These are phyloP conservation scores for Aspergillus sojae DNA, from an alignment of 2,329 filamentous ascomycete species.

Conservation along the genomic window DNA sequence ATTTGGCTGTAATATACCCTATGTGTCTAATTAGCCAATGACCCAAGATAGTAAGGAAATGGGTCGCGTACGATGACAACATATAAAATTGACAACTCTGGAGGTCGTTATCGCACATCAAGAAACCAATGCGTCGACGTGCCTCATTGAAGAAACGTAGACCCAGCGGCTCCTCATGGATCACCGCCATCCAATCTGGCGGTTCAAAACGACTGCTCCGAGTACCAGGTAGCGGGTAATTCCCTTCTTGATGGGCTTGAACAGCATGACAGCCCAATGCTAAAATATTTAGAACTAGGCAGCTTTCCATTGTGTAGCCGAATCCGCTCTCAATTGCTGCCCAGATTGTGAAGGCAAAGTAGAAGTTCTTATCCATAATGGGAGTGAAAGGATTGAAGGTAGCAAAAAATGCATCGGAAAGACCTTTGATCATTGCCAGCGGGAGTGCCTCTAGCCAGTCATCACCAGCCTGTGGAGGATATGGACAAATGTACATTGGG, in stretches of 20 bases:
- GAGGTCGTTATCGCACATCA: constrained; percentile 54
- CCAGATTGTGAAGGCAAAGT: constrained; percentile 54
- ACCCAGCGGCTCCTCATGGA: constrained; percentile 47
- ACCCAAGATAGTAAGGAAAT: background rate
- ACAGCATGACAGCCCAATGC: constrained; percentile 56
- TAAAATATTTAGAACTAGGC: constrained; percentile 54
- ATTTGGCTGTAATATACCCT: constrained; percentile 55
- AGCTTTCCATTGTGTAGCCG: constrained; percentile 56
- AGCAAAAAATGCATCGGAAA: constrained; percentile 58
- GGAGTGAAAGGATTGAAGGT: constrained; percentile 58
- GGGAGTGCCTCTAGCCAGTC: constrained; percentile 53
- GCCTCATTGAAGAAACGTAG: constrained; percentile 59
- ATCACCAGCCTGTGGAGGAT: constrained; percentile 37
- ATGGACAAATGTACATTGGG: constrained; percentile 43
- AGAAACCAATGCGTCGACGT: constrained; percentile 54
- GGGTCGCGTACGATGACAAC: constrained; percentile 46
- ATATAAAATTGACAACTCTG: constrained; percentile 58
- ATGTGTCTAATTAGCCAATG: constrained; percentile 18
- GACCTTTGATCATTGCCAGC: constrained; percentile 52
- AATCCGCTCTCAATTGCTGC: constrained; percentile 54
- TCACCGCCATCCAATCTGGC: constrained; percentile 41
- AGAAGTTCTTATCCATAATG: constrained; percentile 56
- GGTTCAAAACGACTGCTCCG: constrained; percentile 37
- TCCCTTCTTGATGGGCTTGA: constrained; percentile 52
- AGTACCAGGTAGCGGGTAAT: constrained; percentile 48